Base-by-base conservation (phyloP, 2,329 filamentous ascomycete genomes). In the Stemphylium vesicarium region DNA sequence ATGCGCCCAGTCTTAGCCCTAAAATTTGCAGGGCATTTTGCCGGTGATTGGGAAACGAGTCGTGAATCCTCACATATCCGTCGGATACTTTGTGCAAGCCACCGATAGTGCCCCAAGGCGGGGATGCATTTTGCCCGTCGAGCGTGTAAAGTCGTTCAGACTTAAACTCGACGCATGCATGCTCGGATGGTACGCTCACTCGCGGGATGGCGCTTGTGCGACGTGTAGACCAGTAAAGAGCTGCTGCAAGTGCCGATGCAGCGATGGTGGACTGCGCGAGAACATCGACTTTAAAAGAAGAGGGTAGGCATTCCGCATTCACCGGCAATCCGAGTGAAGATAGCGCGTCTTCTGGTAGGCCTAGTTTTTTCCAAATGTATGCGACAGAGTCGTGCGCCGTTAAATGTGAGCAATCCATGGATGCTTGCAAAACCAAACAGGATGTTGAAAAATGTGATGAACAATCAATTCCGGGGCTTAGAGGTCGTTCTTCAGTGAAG, bases 21-120 rank as follows among this genome's bases (percentile, higher is more conserved):
- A 86, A 70, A 0, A 86, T 69, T 2, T 66, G 53, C 3, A 81
- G 67, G 0, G 79, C 76, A 3, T 78, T 80, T 2, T 72, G 24
- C 0, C 77, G 75, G 53, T 86, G 84, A 45, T 85, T 78, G 0
- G 78, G 75, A 50, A 86, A 85, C 0, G 67, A 67, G 49, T 85
- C 84, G 56, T 87, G 84, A 40, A 86, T 78, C 2, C 83, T 78
- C 2, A 86, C 78, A 44, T 82, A 73, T 1, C 83, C 83, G 53
- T 85, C 82, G 0, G 69, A 66, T 0, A 82, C 79, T 47, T 74
- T 75, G 62, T 86, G 79, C 0, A 85, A 62, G 0, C 83, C 84
- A 2, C 83, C 81, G 3, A 86, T 76, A 0, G 75, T 68, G 0
- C 77, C 78, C 71, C 76, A 80, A 0, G 70, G 46, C 0, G 75